Percentiles rank a stretch among this genome's conserved stretches.
phyloP scores from a whole-genome alignment of 2,329 filamentous ascomycete genomes.

The Bipolaris bicolor region DNA sequence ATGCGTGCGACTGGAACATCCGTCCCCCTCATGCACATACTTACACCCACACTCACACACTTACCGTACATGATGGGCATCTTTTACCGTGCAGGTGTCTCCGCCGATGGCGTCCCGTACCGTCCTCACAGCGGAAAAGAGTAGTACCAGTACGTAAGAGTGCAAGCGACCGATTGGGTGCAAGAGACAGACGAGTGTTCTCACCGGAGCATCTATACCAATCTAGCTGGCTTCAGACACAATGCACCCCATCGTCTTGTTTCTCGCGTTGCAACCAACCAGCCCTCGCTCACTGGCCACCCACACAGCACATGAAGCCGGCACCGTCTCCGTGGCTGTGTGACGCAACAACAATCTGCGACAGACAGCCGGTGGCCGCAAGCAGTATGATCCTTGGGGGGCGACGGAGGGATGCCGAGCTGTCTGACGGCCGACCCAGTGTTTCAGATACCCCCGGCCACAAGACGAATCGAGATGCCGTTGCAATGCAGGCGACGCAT shows the following conservation, averaged over 20 bases:
- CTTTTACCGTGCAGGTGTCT: no score
- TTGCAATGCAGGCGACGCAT: conserved; percentile 13
- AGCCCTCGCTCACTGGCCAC: not conserved
- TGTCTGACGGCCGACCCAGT: conserved; percentile 14
- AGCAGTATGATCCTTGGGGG: conserved; percentile 4
- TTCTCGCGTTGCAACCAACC: conserved; percentile 1
- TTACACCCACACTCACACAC: not conserved
- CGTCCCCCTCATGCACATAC: not conserved
- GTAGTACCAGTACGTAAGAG: not conserved
- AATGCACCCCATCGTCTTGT: not conserved
- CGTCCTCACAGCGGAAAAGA: no score
- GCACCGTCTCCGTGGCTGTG: conserved; percentile 24
- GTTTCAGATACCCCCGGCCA: conserved; percentile 20
- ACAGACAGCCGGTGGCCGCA: conserved; percentile 18
- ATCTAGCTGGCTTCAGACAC: conserved; percentile 15
- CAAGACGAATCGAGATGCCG: conserved; percentile 8
- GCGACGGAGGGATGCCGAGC: conserved; percentile 9
- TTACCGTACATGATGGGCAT: no score
- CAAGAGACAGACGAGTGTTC: not conserved
- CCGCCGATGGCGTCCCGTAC: no score
- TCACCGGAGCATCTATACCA: not conserved
- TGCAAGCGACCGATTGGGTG: not conserved
- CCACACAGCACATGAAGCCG: conserved; percentile 17
- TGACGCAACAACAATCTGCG: conserved; percentile 19
- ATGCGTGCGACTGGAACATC: not conserved